These are phyloP conservation scores for Monilinia laxa DNA, from an alignment of 2,329 filamentous ascomycete genomes.

Conservation along the genomic window DNA sequence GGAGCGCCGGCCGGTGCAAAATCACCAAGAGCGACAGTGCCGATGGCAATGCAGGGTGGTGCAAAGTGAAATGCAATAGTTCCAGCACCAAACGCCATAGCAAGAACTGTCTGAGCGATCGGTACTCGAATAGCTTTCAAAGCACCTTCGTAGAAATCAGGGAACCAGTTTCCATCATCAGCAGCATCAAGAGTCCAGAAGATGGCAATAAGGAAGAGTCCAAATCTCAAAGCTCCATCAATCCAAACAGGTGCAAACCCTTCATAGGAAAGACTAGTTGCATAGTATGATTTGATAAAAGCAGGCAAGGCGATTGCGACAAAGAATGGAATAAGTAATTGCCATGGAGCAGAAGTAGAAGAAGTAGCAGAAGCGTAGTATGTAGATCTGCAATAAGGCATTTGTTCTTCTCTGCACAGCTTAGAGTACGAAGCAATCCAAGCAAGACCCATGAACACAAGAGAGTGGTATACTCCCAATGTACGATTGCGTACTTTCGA, in stretches of 20 bases:
- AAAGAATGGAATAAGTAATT: slow-evolving; percentile 76
- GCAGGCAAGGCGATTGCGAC: slow-evolving; percentile 70
- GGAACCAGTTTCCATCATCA: slow-evolving; percentile 80
- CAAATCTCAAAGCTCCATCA: slow-evolving; percentile 72
- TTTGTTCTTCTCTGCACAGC: slow-evolving; percentile 95
- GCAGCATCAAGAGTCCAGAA: slow-evolving; percentile 92
- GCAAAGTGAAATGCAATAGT: slow-evolving; percentile 83
- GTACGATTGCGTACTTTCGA: slow-evolving; percentile 65
- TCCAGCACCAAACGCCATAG: slow-evolving; percentile 77
- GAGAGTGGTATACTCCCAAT: slow-evolving; percentile 79
- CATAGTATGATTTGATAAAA: slow-evolving; percentile 76
- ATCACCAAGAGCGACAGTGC: slow-evolving; percentile 40
- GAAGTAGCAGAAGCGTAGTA: slow-evolving; percentile 92
- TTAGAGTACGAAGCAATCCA: slow-evolving; percentile 83
- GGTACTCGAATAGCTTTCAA: slow-evolving; percentile 75
- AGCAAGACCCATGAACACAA: slow-evolving; percentile 76
- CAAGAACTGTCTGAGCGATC: slow-evolving; percentile 77
- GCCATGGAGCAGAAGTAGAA: slow-evolving; percentile 90
- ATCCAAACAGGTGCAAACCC: slow-evolving; percentile 85
- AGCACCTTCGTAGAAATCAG: slow-evolving; percentile 53
- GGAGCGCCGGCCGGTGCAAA: slow-evolving; percentile 29
- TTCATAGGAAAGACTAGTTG: slow-evolving; percentile 81
- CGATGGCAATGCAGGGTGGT: slow-evolving; percentile 79
- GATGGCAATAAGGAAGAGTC: slow-evolving; percentile 70
- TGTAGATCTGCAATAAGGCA: slow-evolving; percentile 92